These are phyloP conservation scores for Colletotrichum lindemuthianum DNA, from an alignment of 2,329 filamentous ascomycete genomes.

Conservation along the genomic window DNA sequence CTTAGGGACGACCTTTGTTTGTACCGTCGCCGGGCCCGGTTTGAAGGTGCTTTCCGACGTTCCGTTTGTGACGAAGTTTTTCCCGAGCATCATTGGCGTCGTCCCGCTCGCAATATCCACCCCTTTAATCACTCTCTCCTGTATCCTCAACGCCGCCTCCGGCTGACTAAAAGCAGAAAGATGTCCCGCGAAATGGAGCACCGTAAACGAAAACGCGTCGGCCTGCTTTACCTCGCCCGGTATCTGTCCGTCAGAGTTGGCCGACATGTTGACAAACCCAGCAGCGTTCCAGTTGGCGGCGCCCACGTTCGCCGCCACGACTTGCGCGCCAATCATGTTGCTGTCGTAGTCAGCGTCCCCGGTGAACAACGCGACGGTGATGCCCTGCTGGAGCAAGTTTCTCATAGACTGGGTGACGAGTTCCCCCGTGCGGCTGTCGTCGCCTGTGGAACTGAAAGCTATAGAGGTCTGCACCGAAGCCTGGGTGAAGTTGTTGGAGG, in stretches of 20 bases:
- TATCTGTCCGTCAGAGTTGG: conserved; percentile 23
- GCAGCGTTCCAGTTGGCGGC: conserved; percentile 10
- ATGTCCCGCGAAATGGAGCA: conserved; percentile 24
- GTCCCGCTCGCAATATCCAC: conserved; percentile 24
- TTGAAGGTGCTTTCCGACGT: conserved; percentile 6
- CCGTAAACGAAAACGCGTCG: conserved; percentile 13
- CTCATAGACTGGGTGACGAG: conserved; percentile 5
- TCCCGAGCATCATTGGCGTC: conserved; percentile 13
- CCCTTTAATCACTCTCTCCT: conserved; percentile 13
- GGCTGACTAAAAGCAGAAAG: conserved; percentile 19
- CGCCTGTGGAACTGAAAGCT: conserved; percentile 12
- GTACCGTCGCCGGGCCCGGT: conserved; percentile 13
- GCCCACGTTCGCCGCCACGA: conserved; percentile 7
- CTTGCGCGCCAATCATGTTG: conserved; percentile 19
- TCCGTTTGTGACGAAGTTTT: conserved; percentile 4
- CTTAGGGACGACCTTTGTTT: not conserved
- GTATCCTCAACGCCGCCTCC: conserved; percentile 18
- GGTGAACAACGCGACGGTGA: conserved; percentile 20
- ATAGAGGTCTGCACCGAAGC: conserved; percentile 21
- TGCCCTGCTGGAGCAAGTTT: conserved; percentile 4
- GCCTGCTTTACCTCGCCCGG: conserved; percentile 26
- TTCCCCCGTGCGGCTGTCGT: conserved; percentile 21
- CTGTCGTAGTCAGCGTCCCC: conserved; percentile 31
- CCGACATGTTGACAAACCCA: conserved; percentile 21
- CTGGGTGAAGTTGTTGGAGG: conserved; percentile 13